Base-by-base conservation (phyloP, 202 grass and related monocot genomes). In the Saccharum hybrid region DNA sequence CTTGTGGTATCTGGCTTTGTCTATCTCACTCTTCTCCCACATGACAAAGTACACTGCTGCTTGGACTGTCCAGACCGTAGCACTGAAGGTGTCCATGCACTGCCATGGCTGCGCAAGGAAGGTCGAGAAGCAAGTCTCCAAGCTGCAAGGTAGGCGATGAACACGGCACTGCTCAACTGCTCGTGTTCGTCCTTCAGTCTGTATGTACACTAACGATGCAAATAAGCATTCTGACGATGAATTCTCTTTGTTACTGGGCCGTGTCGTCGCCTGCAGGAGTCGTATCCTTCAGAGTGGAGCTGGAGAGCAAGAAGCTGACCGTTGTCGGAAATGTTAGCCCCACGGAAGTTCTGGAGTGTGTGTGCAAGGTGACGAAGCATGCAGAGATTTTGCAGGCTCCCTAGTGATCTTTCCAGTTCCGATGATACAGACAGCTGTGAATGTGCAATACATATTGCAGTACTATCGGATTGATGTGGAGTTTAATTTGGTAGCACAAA, bases 91-190 rank as follows among this genome's bases (percentile, higher is more conserved):
- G 49, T 92, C 92, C 8, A 92, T 97, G 86, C 90, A 97, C 86
- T 94, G 94, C 69, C 63, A 87, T 68, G 88, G 94, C 37, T 97
- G 94, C n/a, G 94, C 94, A 21, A 89, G 75, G 80, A 97, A 97
- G 81, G 83, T 97, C 10, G 23, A 87, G 88, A 97, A 92, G 83
- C 94, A 97, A 54, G 88, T 97, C 40, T 92, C 88, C 6, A 92
- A 92, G 85, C 75, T 97, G 64, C 81, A 92, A 92, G 94, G 94
- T 94, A 89, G 16, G 48, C 10, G 33, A 79, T 21, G 77, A 30
- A 39, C 14, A 60, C 0, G 7, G 30, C 34, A 2, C 10, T 12
- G 31, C 4, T 36, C 19, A 1, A 48, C 14, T 64, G 23, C 61
- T 82, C 41, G 63, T 54, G 26, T 59, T 46, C 22, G 0, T 48